Percentiles rank a stretch among this genome's conserved stretches.
Conservation (phyloP, 805 yeast species). For the Candida sakaeoensis region DNA sequence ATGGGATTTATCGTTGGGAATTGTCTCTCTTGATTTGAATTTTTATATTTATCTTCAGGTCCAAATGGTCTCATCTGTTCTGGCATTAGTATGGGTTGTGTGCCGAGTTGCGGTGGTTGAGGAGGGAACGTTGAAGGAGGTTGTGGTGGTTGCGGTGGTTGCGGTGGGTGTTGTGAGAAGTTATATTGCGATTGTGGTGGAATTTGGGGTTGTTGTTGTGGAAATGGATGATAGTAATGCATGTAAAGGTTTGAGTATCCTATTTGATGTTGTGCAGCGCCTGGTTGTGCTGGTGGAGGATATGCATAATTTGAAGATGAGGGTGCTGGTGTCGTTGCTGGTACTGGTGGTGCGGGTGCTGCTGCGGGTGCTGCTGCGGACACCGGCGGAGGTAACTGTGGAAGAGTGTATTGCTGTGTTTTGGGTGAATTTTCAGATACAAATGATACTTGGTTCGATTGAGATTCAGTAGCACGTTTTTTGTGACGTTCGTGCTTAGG, state of each 20-base stretch:
- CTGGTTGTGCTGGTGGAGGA: background rate
- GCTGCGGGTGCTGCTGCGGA: background rate
- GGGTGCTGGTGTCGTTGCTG: background rate
- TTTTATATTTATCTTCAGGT: background rate
- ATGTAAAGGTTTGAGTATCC: background rate
- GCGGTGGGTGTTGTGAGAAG: slow-evolving; percentile 2
- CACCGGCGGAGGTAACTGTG: background rate
- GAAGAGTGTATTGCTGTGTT: background rate
- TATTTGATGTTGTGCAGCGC: background rate
- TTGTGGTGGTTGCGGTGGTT: background rate
- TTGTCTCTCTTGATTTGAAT: background rate
- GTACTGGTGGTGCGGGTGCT: slow-evolving; percentile 3
- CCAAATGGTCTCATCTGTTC: background rate
- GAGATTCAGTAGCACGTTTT: background rate
- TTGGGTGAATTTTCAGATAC: background rate
- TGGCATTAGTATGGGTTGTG: no score
- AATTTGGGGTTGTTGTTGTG: background rate
- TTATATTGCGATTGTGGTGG: slow-evolving; percentile 3
- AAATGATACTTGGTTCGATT: background rate
- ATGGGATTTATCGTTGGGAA: slow-evolving; percentile 4
- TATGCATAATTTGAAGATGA: background rate
- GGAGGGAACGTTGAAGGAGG: background rate
- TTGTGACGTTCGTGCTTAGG: background rate
- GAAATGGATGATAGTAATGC: background rate
- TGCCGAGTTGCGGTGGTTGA: slow-evolving; percentile 4